phyloP scores from a whole-genome alignment of 352 stramenopile genomes.

The Phytophthora vignae region DNA sequence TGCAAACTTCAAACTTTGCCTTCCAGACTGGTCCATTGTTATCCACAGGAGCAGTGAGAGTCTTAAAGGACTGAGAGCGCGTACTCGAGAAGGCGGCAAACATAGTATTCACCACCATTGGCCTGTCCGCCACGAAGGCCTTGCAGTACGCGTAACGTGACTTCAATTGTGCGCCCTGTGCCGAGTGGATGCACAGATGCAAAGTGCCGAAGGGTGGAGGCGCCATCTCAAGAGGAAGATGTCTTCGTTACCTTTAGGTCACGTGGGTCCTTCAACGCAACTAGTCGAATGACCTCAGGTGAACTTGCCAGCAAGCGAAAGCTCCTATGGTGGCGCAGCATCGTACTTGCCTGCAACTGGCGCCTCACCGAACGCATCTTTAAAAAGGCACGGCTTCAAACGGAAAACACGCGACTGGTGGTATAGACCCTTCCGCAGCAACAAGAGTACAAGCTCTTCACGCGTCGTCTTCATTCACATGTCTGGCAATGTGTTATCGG shows the following conservation, averaged over 20 bases:
- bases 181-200: constrained; percentile 63
- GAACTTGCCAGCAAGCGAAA: neutral
- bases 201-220: constrained; percentile 32
- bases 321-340: neutral
- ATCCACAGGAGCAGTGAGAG: constrained; percentile 35
- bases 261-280: constrained; percentile 3
- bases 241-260: neutral
- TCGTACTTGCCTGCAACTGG: constrained; percentile 5
- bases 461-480: too few species aligned
- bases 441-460: too few species aligned
- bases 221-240: neutral
- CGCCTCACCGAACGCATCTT: neutral
- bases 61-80: constrained; percentile 53
- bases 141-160: constrained; percentile 60
- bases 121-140: constrained; percentile 53
- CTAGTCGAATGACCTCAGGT: constrained; percentile 8
- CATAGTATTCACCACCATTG: constrained; percentile 44
- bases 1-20: constrained; percentile 57
- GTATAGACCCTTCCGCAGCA: too few species aligned
- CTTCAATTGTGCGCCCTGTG: constrained; percentile 44
- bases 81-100: constrained; percentile 3
- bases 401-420: too few species aligned
- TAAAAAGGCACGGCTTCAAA: too few species aligned
- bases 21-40: constrained; percentile 57
- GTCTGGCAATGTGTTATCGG: too few species aligned